Evolutionary conservation across 1,139 yeast genomes (phyloP).

Genomic region (Yamadazyma friedrichii): DNA sequence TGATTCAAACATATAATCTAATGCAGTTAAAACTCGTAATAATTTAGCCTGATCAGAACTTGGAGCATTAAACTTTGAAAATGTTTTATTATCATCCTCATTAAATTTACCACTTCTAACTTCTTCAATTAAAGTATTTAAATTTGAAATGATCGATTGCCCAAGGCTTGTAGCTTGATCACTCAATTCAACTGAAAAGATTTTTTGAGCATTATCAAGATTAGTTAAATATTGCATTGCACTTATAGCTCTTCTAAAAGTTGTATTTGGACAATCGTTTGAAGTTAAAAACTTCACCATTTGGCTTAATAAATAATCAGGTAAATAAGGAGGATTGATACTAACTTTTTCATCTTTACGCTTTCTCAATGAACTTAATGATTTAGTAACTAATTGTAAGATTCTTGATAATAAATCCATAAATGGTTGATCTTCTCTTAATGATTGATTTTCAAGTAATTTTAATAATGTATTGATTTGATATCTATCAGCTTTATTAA

Average conservation of each 20-base stretch:
- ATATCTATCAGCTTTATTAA: slow-evolving; percentile 42
- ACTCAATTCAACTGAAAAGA: slow-evolving; percentile 70
- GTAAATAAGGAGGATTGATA: slow-evolving; percentile 54
- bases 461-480: slow-evolving; percentile 72
- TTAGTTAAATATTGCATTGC: slow-evolving; percentile 76
- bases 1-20: slow-evolving; percentile 74
- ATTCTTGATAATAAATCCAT: slow-evolving; percentile 77
- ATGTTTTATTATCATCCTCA: slow-evolving; percentile 51
- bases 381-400: slow-evolving; percentile 74
- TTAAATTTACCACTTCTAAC: slow-evolving; percentile 35
- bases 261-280: slow-evolving; percentile 82
- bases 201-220: slow-evolving; percentile 58
- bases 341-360: slow-evolving; percentile 13
- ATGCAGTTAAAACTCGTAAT: slow-evolving; percentile 79
- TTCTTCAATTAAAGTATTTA: slow-evolving; percentile 50
- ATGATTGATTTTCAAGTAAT: slow-evolving; percentile 59
- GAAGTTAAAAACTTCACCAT: slow-evolving; percentile 73
- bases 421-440: slow-evolving; percentile 70
- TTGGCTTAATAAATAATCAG: slow-evolving; percentile 59
- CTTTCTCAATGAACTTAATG: slow-evolving; percentile 53
- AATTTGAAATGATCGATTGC: slow-evolving; percentile 53
- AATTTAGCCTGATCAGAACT: slow-evolving; percentile 88
- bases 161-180: slow-evolving; percentile 65
- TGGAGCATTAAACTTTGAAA: slow-evolving; percentile 73
- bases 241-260: slow-evolving; percentile 81